A percentile compares a stretch with the other conserved stretches of the same genome.
Evolutionary conservation across 1,284 basidiomycete genomes (phyloP).

Genomic region (Tilletiopsis washingtonensis): DNA sequence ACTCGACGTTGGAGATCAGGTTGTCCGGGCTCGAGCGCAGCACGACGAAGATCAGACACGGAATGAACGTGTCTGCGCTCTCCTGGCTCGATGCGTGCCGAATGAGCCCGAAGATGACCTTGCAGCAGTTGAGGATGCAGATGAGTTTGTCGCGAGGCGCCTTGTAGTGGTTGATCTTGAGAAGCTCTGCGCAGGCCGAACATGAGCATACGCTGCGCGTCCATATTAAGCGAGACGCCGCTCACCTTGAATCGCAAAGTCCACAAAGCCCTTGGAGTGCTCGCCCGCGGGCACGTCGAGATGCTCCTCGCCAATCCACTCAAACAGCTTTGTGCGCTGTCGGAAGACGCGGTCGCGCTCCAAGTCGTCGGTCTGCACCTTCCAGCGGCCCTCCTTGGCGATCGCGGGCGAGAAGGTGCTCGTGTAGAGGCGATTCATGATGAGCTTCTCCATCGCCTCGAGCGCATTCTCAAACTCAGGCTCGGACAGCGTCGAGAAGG

Average conservation of each 20-base stretch:
- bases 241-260: slow-evolving; percentile 82
- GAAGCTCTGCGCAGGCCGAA: slow-evolving; percentile 49
- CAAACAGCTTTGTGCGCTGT: slow-evolving; percentile 84
- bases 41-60: slow-evolving; percentile 88
- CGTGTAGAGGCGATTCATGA: slow-evolving; percentile 88
- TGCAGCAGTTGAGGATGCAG: slow-evolving; percentile 94
- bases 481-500: slow-evolving; percentile 52
- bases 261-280: slow-evolving; percentile 66
- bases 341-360: slow-evolving; percentile 83
- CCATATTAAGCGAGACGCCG: slow-evolving; percentile 21
- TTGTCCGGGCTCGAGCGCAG: slow-evolving; percentile 87
- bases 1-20: slow-evolving; percentile 84
- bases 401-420: slow-evolving; percentile 45
- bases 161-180: slow-evolving; percentile 98
- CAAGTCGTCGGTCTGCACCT: slow-evolving; percentile 72
- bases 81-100: slow-evolving; percentile 59
- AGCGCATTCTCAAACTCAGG: slow-evolving; percentile 90
- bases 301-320: slow-evolving; percentile 81
- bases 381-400: slow-evolving; percentile 39
- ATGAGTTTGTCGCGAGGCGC: slow-evolving; percentile 96
- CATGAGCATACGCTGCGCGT: neutral
- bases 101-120: slow-evolving; percentile 95
- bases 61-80: slow-evolving; percentile 77
- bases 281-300: slow-evolving; percentile 56
- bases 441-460: slow-evolving; percentile 98